Base-by-base conservation (phyloP, 2,329 filamentous ascomycete species). In the Ustulina deusta region DNA sequence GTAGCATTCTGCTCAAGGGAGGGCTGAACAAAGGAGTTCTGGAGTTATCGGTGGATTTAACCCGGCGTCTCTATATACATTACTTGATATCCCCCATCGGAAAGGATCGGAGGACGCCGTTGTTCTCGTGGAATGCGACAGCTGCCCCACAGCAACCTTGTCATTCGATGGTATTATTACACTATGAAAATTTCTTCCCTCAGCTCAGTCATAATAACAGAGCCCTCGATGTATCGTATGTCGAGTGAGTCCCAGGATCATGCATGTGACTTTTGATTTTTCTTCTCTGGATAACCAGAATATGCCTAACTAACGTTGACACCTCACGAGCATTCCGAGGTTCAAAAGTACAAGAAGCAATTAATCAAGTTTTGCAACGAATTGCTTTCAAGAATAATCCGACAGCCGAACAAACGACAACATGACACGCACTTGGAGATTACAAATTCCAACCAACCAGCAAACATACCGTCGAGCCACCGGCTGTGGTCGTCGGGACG, bases 61-160 rank as follows among this genome's bases (percentile, higher is more conserved):
- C n/a, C 9, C 40, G 62, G 52, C 60, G 54, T 68, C 61, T 49
- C 36, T 63, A 46, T 66, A 69, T 71, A 69, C 54, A 67, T 46
- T 61, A 69, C 32, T 63, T 61, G 66, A 66, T 65, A 70, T 69
- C 49, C 59, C 36, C 61, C 56, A 40, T 59, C 40, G 61, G 56
- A 60, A 66, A 66, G 59, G 46, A 34, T 42, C 38, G 34, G 66
- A 42, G 34, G 17, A 20, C 48, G 66, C 29, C n/a, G 54, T 34
- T 57, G 20, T 64, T 48, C 48, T 63, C 27, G 44, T 32, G 44
- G 55, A 40, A 54, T 67, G 38, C 29, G 42, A 54, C 29, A 29
- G 46, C 51, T 42, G 22, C 36, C 34, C 48, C 17, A 46, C 54
- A 42, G 59, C 44, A 22, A 22, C 27, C 27, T 52, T 44, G 48